Conservation (phyloP, 139 green algal species). For the Chlamydomonas sp. region DNA sequence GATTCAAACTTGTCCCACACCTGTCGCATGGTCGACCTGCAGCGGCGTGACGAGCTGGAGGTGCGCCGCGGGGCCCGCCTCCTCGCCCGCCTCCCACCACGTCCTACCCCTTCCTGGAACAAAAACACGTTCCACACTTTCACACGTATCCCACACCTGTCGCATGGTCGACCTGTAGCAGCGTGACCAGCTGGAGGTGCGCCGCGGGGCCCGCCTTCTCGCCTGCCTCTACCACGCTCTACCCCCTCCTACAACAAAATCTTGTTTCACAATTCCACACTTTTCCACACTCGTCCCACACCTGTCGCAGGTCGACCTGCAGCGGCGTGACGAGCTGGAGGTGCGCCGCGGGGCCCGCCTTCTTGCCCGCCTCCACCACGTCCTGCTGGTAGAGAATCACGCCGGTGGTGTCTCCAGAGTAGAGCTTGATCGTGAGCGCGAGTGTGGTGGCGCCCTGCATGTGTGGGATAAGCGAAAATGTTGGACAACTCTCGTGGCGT, state of each 20-base stretch:
- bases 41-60: conserved; percentile 7
- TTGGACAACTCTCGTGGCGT: too few species aligned
- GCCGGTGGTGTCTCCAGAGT: background rate
- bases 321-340: conserved; percentile 7
- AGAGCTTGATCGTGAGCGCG: conserved; percentile 9
- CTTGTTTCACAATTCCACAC: background rate
- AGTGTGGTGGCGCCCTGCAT: background rate
- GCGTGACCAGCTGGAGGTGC: conserved; percentile 1
- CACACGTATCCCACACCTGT: too few species aligned
- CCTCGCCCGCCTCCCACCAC: conserved; percentile 1
- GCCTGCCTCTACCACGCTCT: conserved; percentile 9
- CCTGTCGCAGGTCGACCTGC: conserved; percentile 5
- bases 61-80: conserved; percentile 1
- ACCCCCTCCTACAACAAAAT: conserved; percentile 4
- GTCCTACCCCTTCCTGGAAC: too few species aligned
- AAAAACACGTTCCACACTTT: too few species aligned
- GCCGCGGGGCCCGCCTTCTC: conserved; percentile 10
- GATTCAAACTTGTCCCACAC: too few species aligned
- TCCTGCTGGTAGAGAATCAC: conserved; percentile 7
- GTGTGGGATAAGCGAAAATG: too few species aligned
- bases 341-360: conserved; percentile 1
- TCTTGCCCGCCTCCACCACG: conserved; percentile 13
- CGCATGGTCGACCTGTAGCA: background rate
- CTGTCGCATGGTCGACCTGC: conserved; percentile 5
- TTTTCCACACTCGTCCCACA: background rate